phyloP scores from a whole-genome alignment of 2,329 filamentous ascomycete species.

The Orbilia quercus region DNA sequence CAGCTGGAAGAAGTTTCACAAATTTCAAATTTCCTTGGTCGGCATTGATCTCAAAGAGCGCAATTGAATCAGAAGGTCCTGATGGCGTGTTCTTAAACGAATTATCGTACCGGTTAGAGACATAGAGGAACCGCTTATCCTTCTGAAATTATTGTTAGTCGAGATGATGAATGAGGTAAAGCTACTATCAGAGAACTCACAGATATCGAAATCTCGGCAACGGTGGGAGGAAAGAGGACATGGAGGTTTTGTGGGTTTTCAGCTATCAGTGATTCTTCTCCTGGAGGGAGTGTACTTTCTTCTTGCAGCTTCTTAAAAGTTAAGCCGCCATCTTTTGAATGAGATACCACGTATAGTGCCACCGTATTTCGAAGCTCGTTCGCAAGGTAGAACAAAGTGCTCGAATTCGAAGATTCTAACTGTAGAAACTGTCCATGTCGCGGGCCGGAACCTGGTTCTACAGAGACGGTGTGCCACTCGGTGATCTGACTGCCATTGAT shows the following conservation, averaged over 20 bases:
- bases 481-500: conserved; percentile 62
- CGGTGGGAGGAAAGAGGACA: conserved; percentile 62
- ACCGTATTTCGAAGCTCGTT: conserved; percentile 72
- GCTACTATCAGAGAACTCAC: conserved; percentile 63
- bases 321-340: conserved; percentile 63
- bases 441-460: conserved; percentile 71
- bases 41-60: conserved; percentile 70
- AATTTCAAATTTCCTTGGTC: conserved; percentile 69
- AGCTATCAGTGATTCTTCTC: background rate
- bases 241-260: conserved; percentile 19
- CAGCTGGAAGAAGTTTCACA: conserved; percentile 71
- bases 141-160: conserved; percentile 64
- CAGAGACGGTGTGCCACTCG: conserved; percentile 64
- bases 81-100: conserved; percentile 64
- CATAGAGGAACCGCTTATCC: conserved; percentile 72
- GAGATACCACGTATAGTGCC: conserved; percentile 69
- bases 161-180: too few relatives aligned
- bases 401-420: conserved; percentile 58
- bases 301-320: conserved; percentile 64
- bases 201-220: conserved; percentile 71
- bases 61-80: conserved; percentile 71
- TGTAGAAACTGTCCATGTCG: conserved; percentile 72
- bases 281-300: conserved; percentile 65
- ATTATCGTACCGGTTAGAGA: conserved; percentile 75
- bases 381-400: conserved; percentile 71